Conservation (phyloP, 2,329 filamentous ascomycete genomes). For the Cytospora piceicola region DNA sequence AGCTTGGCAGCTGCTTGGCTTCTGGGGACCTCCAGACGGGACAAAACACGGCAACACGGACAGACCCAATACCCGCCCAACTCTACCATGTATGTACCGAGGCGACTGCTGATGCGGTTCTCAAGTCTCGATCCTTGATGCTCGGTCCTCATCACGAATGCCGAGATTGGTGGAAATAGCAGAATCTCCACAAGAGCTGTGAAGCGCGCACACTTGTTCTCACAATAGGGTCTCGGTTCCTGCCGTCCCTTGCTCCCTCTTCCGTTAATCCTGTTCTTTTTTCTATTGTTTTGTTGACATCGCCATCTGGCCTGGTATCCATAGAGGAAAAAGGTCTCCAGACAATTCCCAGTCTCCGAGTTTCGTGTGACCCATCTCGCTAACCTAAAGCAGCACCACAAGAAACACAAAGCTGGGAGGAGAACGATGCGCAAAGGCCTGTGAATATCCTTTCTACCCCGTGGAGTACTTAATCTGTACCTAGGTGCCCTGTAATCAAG, state of each 20-base stretch:
- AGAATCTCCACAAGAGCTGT: slow-evolving; percentile 13
- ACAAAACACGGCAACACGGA: not conserved
- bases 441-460: too few relatives aligned
- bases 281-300: not conserved
- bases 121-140: not conserved
- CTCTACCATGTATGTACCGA: too few relatives aligned
- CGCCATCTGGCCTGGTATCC: not conserved
- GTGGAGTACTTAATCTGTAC: not conserved
- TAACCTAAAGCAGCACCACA: not conserved
- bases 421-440: not conserved
- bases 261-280: not conserved
- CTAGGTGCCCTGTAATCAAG: not conserved
- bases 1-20: not conserved
- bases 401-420: not conserved
- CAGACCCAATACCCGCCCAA: not conserved
- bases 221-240: slow-evolving; percentile 19
- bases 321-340: not conserved
- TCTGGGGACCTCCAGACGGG: not conserved
- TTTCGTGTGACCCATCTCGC: not conserved
- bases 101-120: not conserved
- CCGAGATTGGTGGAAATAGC: slow-evolving; percentile 23
- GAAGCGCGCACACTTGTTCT: slow-evolving; percentile 9
- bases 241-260: not conserved
- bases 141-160: slow-evolving; percentile 19
- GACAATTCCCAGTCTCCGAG: not conserved